phyloP scores from a whole-genome alignment of 1,284 basidiomycete species.

The Abortiporus biennis region DNA sequence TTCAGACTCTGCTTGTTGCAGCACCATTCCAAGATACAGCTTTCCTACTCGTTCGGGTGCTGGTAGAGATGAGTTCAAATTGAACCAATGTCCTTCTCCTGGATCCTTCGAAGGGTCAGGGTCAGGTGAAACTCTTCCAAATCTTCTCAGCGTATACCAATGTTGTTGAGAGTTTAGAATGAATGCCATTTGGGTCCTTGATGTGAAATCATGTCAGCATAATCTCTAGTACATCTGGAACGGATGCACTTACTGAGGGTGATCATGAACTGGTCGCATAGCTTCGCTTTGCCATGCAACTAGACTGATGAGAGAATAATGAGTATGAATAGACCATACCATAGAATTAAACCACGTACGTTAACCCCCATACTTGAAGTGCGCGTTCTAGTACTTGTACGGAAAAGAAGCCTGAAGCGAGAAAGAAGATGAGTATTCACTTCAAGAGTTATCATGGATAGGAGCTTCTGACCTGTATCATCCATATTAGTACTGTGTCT shows the following conservation, averaged over 20 bases:
- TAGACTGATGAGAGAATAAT: constrained; percentile 35
- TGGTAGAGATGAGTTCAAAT: constrained; percentile 76
- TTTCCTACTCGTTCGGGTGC: constrained; percentile 80
- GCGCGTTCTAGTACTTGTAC: constrained; percentile 79
- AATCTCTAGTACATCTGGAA: background rate
- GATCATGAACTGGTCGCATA: constrained; percentile 71
- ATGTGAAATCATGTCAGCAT: constrained; percentile 4
- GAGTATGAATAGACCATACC: constrained; percentile 3
- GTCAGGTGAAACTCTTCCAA: constrained; percentile 48
- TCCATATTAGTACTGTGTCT: constrained; percentile 77
- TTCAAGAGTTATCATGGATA: too few species aligned
- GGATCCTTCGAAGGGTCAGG: constrained; percentile 31
- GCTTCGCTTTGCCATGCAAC: constrained; percentile 82
- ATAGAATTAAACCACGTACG: constrained; percentile 43
- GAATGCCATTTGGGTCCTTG: constrained; percentile 79
- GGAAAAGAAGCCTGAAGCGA: constrained; percentile 73
- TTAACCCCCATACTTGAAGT: constrained; percentile 78
- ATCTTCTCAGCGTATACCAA: constrained; percentile 87
- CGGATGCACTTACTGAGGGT: constrained; percentile 61
- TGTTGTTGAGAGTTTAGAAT: constrained; percentile 85
- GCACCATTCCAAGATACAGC: constrained; percentile 79
- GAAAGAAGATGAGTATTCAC: constrained; percentile 12
- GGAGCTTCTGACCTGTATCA: constrained; percentile 63
- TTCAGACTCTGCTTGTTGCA: constrained; percentile 83
- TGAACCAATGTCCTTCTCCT: constrained; percentile 79